phyloP scores from a whole-genome alignment of 2,329 filamentous ascomycete genomes.

The Microdochium trichocladiopsis region DNA sequence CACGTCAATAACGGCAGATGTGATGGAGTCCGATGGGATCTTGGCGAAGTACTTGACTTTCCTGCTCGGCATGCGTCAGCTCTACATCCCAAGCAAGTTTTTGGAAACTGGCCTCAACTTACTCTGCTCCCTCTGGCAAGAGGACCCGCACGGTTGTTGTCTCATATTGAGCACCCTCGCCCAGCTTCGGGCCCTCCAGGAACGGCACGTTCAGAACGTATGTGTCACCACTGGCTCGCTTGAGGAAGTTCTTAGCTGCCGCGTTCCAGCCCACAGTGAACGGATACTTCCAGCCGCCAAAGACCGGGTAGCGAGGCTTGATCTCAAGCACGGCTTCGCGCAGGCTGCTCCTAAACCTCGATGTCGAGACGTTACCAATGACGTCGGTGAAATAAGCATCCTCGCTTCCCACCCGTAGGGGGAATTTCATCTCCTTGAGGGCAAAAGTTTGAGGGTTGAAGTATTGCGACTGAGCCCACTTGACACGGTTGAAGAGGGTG shows the following conservation, averaged over 20 bases:
- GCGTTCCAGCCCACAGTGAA: conserved; percentile 97
- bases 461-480: conserved; percentile 67
- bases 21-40: conserved; percentile 57
- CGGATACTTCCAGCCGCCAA: conserved; percentile 96
- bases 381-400: conserved; percentile 94
- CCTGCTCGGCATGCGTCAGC: conserved; percentile 37
- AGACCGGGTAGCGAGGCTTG: conserved; percentile 92
- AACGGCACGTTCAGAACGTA: conserved; percentile 89
- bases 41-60: conserved; percentile 73
- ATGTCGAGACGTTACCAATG: conserved; percentile 96
- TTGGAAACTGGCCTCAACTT: no score
- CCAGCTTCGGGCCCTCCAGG: conserved; percentile 81
- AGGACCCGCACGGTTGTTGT: conserved; percentile 74
- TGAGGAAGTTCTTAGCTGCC: conserved; percentile 69
- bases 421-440: conserved; percentile 74
- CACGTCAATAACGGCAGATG: conserved; percentile 50
- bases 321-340: conserved; percentile 81
- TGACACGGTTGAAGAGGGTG: conserved; percentile 66
- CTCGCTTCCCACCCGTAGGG: conserved; percentile 69
- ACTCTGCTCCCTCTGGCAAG: conserved; percentile 85
- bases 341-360: conserved; percentile 70
- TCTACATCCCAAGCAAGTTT: conserved; percentile 2
- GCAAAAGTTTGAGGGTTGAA: conserved; percentile 72
- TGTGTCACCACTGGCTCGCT: conserved; percentile 57
- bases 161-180: conserved; percentile 81